phyloP scores from a whole-genome alignment of 2,329 filamentous ascomycete species.

The Penicillium sclerotigenum region DNA sequence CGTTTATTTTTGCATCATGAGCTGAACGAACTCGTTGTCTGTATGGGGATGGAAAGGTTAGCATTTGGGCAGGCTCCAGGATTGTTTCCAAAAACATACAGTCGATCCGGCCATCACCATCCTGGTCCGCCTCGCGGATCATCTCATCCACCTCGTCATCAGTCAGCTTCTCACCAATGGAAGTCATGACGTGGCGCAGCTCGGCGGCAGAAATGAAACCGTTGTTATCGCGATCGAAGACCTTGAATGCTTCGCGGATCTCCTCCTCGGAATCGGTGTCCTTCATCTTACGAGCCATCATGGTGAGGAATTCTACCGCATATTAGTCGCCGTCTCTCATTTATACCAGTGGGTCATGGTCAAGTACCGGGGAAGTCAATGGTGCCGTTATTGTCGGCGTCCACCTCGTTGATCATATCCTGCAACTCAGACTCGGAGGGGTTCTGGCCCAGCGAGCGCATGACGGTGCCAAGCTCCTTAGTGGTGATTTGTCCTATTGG shows the following conservation, averaged over 20 bases:
- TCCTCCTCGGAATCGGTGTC: constrained; percentile 89
- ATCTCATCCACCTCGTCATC: constrained; percentile 91
- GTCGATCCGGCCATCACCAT: constrained; percentile 83
- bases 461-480: constrained; percentile 85
- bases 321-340: constrained; percentile 10
- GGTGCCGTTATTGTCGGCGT: constrained; percentile 88
- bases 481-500: constrained; percentile 79
- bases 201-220: constrained; percentile 87
- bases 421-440: constrained; percentile 85
- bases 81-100: constrained; percentile 54
- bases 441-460: constrained; percentile 87
- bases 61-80: constrained; percentile 1
- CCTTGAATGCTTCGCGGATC: constrained; percentile 86
- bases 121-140: constrained; percentile 88
- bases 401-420: constrained; percentile 93
- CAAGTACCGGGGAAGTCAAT: constrained; percentile 82
- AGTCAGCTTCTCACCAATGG: constrained; percentile 85
- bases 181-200: constrained; percentile 87
- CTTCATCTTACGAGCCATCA: constrained; percentile 96
- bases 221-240: constrained; percentile 88
- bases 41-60: constrained; percentile 25
- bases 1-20: constrained; percentile 91
- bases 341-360: not conserved
- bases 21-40: constrained; percentile 92
- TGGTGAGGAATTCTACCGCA: constrained; percentile 74